Evolutionary conservation across 129 eudicot genomes (phyloP).

Genomic region (Scalesia atractyloides): DNA sequence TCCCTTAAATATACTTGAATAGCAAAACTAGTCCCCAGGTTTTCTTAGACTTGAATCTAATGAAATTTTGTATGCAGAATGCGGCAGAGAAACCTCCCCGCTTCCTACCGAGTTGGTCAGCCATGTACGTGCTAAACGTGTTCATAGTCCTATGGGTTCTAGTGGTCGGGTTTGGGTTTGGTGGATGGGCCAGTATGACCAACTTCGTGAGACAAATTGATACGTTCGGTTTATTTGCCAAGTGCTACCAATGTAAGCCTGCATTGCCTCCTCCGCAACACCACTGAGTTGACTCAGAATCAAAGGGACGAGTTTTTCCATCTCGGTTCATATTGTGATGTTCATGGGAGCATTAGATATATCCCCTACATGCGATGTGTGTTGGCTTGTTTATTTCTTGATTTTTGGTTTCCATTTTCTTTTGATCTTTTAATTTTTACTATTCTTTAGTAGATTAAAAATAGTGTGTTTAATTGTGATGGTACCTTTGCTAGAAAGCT

Average conservation of each 20-base stretch:
- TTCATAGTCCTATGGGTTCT: constrained; percentile 79
- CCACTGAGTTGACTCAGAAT: constrained; percentile 28
- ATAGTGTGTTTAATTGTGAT: constrained; percentile 38
- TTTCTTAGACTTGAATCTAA: not conserved
- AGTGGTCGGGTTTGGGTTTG: constrained; percentile 76
- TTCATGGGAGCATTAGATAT: constrained; percentile 35
- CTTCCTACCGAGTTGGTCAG: constrained; percentile 67
- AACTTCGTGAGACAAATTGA: constrained; percentile 67
- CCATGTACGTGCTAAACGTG: constrained; percentile 52
- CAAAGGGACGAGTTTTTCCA: not conserved
- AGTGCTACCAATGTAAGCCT: constrained; percentile 71
- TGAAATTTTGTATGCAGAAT: constrained; percentile 43
- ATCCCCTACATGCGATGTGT: constrained; percentile 30
- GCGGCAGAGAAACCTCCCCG: constrained; percentile 86
- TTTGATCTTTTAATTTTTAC: not conserved
- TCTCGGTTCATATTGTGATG: constrained; percentile 16
- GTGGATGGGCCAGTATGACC: constrained; percentile 85
- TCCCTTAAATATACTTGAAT: constrained; percentile 16
- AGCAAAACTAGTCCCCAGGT: constrained; percentile 16
- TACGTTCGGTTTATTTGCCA: constrained; percentile 78
- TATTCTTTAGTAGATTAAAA: constrained; percentile 20
- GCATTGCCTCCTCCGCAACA: constrained; percentile 29
- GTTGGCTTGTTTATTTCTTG: constrained; percentile 32
- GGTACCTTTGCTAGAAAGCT: constrained; percentile 36
- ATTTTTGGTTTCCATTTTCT: constrained; percentile 18